A percentile compares a stretch with the other conserved stretches of the same genome.
Conservation (phyloP, 2,329 filamentous ascomycete species). For the Alternaria gansuensis region DNA sequence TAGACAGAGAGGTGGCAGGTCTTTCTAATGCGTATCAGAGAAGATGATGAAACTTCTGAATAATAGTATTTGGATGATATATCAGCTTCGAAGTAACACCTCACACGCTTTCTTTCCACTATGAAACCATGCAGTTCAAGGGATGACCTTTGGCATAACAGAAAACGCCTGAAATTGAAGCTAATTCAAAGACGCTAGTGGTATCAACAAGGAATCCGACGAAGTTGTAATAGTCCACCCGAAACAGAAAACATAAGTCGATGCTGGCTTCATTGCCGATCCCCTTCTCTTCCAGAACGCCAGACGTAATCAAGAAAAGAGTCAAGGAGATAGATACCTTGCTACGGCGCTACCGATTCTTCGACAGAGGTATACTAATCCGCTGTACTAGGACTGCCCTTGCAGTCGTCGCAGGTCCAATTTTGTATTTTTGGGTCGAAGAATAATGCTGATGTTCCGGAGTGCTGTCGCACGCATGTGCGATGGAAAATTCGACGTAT, state of each 20-base stretch:
- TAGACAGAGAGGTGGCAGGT: not conserved
- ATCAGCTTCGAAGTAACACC: accelerated
- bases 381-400: not conserved
- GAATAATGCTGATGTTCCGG: not conserved
- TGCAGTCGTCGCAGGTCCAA: constrained; percentile 28
- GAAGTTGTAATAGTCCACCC: not conserved
- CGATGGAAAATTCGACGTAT: constrained; percentile 35
- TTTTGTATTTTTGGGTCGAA: not conserved
- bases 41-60: not conserved
- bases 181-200: not conserved
- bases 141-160: not conserved
- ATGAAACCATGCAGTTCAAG: not conserved
- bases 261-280: not conserved
- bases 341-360: not conserved
- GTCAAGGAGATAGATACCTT: not conserved
- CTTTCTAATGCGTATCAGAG: not conserved
- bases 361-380: constrained; percentile 4
- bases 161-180: not conserved
- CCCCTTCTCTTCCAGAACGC: not conserved
- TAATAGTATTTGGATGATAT: not conserved
- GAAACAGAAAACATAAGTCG: not conserved
- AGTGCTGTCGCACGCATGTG: constrained; percentile 26
- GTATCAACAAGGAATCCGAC: not conserved
- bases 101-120: not conserved
- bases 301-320: not conserved